Evolutionary conservation across 768 basidiomycete genomes (phyloP).

Genomic region (Kwoniella sp.): DNA sequence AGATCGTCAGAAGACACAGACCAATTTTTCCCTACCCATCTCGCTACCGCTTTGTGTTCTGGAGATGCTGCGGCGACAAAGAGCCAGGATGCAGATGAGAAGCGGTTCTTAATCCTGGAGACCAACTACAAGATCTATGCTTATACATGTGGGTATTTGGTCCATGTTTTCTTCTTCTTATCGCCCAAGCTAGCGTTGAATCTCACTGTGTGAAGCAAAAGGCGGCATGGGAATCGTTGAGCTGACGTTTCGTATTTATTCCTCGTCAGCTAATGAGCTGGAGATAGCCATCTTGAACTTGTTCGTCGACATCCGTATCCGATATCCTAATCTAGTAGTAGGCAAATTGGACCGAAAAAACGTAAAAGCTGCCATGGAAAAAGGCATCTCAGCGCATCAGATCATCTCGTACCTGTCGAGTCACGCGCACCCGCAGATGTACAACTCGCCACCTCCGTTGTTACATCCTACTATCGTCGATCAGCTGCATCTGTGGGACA

Average conservation of each 20-base stretch:
- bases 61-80: slow-evolving; percentile 76
- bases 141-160: slow-evolving; percentile 73
- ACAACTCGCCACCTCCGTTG: slow-evolving; percentile 74
- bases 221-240: not conserved
- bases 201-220: too few relatives aligned
- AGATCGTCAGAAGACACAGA: slow-evolving; percentile 63
- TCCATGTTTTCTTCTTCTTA: not conserved
- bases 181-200: slow-evolving; percentile 25
- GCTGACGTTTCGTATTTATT: slow-evolving; percentile 3
- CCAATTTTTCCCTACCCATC: slow-evolving; percentile 89
- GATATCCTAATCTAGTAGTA: slow-evolving; percentile 96
- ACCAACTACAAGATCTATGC: slow-evolving; percentile 98
- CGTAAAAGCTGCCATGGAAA: slow-evolving; percentile 87
- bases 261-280: slow-evolving; percentile 81
- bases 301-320: slow-evolving; percentile 86
- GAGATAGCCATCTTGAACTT: slow-evolving; percentile 95
- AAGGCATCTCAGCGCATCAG: slow-evolving; percentile 97
- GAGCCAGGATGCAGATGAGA: slow-evolving; percentile 59
- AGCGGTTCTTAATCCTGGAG: slow-evolving; percentile 94
- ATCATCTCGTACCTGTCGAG: slow-evolving; percentile 92
- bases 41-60: slow-evolving; percentile 91
- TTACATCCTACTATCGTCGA: slow-evolving; percentile 97
- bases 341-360: slow-evolving; percentile 93
- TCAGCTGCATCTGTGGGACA: slow-evolving; percentile 95
- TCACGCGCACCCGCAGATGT: slow-evolving; percentile 98